Base-by-base conservation (phyloP, 2,329 filamentous ascomycete species). In the Trichoderma lentiforme region DNA sequence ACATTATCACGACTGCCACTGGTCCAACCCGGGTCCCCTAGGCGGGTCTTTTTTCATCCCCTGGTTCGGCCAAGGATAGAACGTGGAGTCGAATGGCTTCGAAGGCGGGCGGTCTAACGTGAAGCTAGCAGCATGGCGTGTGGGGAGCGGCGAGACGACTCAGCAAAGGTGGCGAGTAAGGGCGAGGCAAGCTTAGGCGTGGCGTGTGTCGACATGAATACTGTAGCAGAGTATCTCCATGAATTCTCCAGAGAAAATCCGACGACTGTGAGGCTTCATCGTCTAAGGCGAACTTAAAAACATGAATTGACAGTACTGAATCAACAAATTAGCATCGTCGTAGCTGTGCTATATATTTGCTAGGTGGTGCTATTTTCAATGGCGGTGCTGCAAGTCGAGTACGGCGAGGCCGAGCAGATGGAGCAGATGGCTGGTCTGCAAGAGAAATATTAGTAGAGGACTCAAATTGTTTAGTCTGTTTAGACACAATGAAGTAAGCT, bases 1-100 rank as follows among this genome's bases (percentile, higher is more conserved):
- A 21, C 32, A 72, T 72, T 68, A 36, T 61, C 47, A 63, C 71
- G 26, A 7, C 57, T 69, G 43, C 43, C 57, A 72, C 71, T 72
- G 71, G 71, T 64, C 64, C n/a, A 58, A 58, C 9, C 14, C 39
- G 14, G 64, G 43, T 43, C 57, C 21, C 32, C n/a, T 18, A 34
- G 39, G 71, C 64, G 71, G 71, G 64, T 69, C 63, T 24, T 26
- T 39, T 7, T 58, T 28, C 53, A 47, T 36, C 43, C 61, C 43
- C 70, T 18, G n/a, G 57, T 6, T 51, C 18, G 39, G 24, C n/a
- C 70, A 67, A 61, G 70, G 62, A 61, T 71, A 66, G 43, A 47
- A 61, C 70, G 63, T 67, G 62, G 70, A 61, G 70, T 39, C 9
- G 15, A 21, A 43, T 47, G 39, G 67, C 67, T 53, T 63, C 43